Conservation (phyloP, 441 rosid species). For the Mallotus repandus region DNA sequence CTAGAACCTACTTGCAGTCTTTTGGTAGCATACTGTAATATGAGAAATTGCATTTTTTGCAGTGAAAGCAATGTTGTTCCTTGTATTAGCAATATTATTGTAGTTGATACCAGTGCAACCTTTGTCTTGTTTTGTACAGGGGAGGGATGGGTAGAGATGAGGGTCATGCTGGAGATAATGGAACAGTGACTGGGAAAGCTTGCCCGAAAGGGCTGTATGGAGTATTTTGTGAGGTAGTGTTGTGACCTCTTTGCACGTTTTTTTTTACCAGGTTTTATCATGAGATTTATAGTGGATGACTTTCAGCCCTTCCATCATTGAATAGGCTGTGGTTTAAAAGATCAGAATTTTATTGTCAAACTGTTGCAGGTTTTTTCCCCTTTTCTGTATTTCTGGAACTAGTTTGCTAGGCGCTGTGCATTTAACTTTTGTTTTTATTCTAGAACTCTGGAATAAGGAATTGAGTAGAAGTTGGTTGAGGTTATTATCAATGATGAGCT, state of each 20-base stretch:
- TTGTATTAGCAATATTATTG: conserved; percentile 16
- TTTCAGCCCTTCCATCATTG: not conserved
- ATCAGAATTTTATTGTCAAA: conserved; percentile 1
- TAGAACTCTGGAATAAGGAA: not conserved
- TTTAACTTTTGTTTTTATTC: not conserved
- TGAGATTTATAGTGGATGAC: not conserved
- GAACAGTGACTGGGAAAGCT: conserved; percentile 82
- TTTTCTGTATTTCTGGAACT: conserved; percentile 4
- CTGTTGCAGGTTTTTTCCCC: conserved; percentile 1
- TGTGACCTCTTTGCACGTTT: not conserved
- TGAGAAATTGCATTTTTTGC: not conserved
- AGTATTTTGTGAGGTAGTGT: conserved; percentile 76
- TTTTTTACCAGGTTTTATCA: not conserved
- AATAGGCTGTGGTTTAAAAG: not conserved
- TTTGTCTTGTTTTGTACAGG: conserved; percentile 35
- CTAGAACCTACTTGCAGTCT: not conserved
- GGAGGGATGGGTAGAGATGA: conserved; percentile 73
- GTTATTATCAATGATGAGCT: not conserved
- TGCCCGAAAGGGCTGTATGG: conserved; percentile 97
- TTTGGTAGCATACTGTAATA: not conserved
- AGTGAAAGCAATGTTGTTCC: conserved; percentile 16
- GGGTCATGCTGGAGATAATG: conserved; percentile 69
- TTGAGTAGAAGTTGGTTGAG: not conserved
- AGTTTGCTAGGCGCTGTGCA: not conserved
- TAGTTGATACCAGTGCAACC: not conserved